Evolutionary conservation across 768 basidiomycete genomes (phyloP).

Genomic region (Nevesoporus exiguus): DNA sequence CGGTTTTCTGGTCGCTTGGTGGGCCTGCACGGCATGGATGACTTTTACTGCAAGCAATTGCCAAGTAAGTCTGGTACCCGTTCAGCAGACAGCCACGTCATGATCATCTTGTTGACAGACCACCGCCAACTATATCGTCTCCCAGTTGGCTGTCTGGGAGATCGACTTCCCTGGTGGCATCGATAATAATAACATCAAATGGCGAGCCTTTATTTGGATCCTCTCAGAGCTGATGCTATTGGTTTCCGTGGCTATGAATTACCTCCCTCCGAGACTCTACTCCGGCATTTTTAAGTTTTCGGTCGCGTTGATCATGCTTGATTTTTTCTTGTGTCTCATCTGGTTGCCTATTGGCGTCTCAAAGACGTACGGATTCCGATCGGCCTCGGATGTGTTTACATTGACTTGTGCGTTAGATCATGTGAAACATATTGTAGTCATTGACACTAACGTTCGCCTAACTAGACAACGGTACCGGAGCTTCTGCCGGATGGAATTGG

Average conservation of each 20-base stretch:
- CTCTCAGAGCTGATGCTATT: slow-evolving; percentile 72
- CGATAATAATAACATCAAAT: slow-evolving; percentile 69
- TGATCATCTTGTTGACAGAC: slow-evolving; percentile 43
- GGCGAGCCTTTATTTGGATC: slow-evolving; percentile 83
- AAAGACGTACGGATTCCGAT: slow-evolving; percentile 84
- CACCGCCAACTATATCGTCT: slow-evolving; percentile 87
- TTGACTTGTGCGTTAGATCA: slow-evolving; percentile 61
- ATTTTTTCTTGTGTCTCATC: slow-evolving; percentile 83
- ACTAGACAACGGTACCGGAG: slow-evolving; percentile 85
- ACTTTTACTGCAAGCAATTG: slow-evolving; percentile 88
- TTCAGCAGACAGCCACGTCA: background rate
- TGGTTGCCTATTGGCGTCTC: slow-evolving; percentile 93
- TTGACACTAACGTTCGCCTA: slow-evolving; percentile 1
- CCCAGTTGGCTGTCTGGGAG: slow-evolving; percentile 77
- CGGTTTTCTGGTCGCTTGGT: slow-evolving; percentile 90
- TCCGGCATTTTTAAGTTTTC: slow-evolving; percentile 77
- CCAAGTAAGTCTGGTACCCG: slow-evolving; percentile 48
- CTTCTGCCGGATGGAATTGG: slow-evolving; percentile 89
- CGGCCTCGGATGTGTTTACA: slow-evolving; percentile 80
- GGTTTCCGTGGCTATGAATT: slow-evolving; percentile 77
- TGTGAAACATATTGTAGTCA: background rate
- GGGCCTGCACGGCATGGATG: slow-evolving; percentile 95
- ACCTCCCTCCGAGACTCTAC: slow-evolving; percentile 74
- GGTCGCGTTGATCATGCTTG: slow-evolving; percentile 70
- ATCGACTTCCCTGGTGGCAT: slow-evolving; percentile 81